Evolutionary conservation across 352 stramenopile genomes (phyloP), one percentile per base, ranked within the genome.

Genomic region (Thraustochytrium striatum): DNA sequence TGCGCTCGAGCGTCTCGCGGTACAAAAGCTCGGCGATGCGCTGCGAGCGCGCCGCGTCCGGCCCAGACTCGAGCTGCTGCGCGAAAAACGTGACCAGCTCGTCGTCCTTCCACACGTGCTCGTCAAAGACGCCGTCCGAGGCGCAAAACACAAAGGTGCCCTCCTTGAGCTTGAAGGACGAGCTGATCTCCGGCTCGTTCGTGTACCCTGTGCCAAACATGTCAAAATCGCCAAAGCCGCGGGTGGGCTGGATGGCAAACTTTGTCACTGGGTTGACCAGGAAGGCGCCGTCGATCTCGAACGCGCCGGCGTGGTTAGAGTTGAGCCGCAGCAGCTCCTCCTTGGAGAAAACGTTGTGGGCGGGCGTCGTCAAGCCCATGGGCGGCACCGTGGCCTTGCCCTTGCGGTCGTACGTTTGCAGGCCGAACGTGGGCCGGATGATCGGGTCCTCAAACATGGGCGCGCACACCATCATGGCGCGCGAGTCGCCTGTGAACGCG

Each of bases 171-270:
- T 3, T 8, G 28, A 80, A 80, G 0, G 36, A 3, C 25, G 55
- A 75, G 11, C 57, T 61, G 19, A 80, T 39, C 41, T 80, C 61
- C 21, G 70, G 70, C 16, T 58, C 58, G 33, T 52, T 47, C 2
- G 53, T 80, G 70, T 80, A 80, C 19, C 70, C 70, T 3, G 70
- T 80, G 53, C 70, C 70, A 38, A 58, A 75, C 5, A 80, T 47
- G 33, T 80, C 70, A 80, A 80, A 80, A 39, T 80, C 70, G 33
- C 70, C 70, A 35, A 80, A 65, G 43, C 70, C 70, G 32, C 70
- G 55, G 16, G 70, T 80, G 38, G 70, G 70, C 57, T 80, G 70
- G 28, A 80, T 80, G n/a, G 70, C 47, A 47, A 80, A 80, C 70
- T 80, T 80, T 7, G 70, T 80, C 7, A 80, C 13, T 13, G 70